Base-by-base conservation (phyloP, 306 rosid species). In the Casuarina glauca region DNA sequence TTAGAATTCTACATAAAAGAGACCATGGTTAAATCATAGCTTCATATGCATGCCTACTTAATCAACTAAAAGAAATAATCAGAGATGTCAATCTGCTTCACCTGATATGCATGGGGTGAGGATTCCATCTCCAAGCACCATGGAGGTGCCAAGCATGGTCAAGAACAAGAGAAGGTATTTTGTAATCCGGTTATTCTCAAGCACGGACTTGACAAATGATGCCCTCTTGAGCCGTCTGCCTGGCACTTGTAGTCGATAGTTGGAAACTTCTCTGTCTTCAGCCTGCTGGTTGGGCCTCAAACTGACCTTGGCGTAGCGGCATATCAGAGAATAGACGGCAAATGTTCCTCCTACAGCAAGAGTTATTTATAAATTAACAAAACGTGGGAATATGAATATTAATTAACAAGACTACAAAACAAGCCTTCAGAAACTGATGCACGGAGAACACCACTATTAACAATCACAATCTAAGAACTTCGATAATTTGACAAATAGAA, bases 101-200 rank as follows among this genome's bases (percentile, higher is more conserved):
- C 89, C 87, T 70, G 89, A 86, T 20, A 86, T 83, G 60, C 81
- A 55, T 46, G 87, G 87, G 50, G 85, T 86, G 39, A 5, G 32
- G 32, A 26, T 26, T 26, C 32, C 32, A 26, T 26, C 32, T 26
- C 32, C 32, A 26, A 26, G 32, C 32, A 26, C 32, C 32, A 26
- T 26, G 32, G 32, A 26, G 32, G 32, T 26, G 32, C 32, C 32
- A 26, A 86, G 74, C 81, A 86, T 43, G 4, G 85, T 78, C 4
- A 69, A 67, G 3, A 86, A 75, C 13, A 83, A 66, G 3, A 80
- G 66, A 12, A 72, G 54, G 4, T 46, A 19, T 53, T 83, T 86
- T 2, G 72, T 64, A 19, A 32, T 55, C 11, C 35, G 43, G 57
- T 85, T 83, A 1, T 54, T 78, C 68, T 86, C 81, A 1, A 86